Conservation (phyloP, 768 basidiomycete species). For the Russula sp. region DNA sequence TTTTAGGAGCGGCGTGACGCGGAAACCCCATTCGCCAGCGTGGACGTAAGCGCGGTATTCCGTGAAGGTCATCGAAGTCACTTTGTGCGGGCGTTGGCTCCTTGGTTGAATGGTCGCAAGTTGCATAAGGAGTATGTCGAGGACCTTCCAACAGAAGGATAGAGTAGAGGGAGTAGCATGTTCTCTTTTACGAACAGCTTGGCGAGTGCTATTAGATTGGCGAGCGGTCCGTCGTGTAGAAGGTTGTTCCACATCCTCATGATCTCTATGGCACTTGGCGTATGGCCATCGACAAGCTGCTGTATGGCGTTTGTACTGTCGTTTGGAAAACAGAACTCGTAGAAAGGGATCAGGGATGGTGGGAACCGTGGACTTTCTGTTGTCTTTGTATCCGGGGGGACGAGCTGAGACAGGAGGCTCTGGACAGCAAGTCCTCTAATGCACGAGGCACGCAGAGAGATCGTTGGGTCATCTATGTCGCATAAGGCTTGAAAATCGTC, state of each 20-base stretch:
- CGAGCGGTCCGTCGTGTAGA: conserved; percentile 13
- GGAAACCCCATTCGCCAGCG: neutral
- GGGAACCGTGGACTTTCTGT: neutral
- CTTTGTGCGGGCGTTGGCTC: neutral
- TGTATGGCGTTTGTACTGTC: neutral
- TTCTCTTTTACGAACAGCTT: neutral
- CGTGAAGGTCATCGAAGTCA: conserved; percentile 2
- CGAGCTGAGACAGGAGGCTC: conserved; percentile 5
- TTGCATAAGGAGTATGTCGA: conserved; percentile 13
- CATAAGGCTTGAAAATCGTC: neutral
- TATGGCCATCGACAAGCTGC: too few relatives aligned
- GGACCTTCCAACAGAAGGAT: conserved; percentile 16
- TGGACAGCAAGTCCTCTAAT: conserved; percentile 13
- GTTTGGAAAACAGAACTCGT: neutral
- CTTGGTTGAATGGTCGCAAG: neutral
- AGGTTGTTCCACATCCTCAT: conserved; percentile 1
- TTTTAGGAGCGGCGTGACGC: conserved; percentile 11
- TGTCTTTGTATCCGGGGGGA: neutral
- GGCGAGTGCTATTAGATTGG: conserved; percentile 8
- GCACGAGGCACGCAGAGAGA: conserved; percentile 15
- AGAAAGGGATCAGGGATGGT: neutral
- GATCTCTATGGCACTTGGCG: neutral
- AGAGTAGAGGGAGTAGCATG: neutral
- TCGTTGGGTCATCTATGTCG: neutral
- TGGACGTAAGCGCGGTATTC: neutral